phyloP scores from a whole-genome alignment of 768 basidiomycete species.

The Dentipellis sp. region DNA sequence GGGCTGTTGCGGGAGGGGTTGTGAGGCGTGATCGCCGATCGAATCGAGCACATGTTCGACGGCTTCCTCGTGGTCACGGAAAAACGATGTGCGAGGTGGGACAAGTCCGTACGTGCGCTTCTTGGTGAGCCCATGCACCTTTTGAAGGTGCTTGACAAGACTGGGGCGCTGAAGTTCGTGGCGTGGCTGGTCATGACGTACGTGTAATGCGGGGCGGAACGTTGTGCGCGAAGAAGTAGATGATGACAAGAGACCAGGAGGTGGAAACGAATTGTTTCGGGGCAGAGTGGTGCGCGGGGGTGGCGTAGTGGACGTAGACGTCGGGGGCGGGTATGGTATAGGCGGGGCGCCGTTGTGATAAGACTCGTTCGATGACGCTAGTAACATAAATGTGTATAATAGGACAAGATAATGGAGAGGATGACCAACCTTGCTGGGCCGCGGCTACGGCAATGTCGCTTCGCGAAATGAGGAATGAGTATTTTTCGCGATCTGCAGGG shows the following conservation, averaged over 20 bases:
- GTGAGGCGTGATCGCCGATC: neutral
- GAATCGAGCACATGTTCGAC: neutral
- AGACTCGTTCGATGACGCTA: too few species aligned
- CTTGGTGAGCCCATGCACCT: conserved; percentile 14
- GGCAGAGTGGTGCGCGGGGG: conserved; percentile 10
- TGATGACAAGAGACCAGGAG: neutral
- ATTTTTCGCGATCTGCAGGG: conserved; percentile 3
- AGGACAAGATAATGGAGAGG: neutral
- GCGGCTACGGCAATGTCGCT: neutral
- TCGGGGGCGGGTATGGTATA: too few species aligned
- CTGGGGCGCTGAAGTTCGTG: conserved; percentile 4
- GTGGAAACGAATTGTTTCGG: conserved; percentile 10
- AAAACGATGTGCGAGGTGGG: conserved; percentile 8
- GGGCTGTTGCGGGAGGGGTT: neutral
- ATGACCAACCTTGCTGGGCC: neutral
- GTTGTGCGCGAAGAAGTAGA: neutral
- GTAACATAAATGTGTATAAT: too few species aligned
- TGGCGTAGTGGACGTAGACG: too few species aligned
- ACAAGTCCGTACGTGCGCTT: conserved; percentile 14
- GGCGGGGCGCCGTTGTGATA: too few species aligned
- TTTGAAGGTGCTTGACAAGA: conserved; percentile 14
- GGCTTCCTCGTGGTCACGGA: conserved; percentile 4
- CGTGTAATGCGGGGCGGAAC: neutral
- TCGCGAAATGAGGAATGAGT: conserved; percentile 9
- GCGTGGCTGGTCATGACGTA: neutral